Evolutionary conservation across 306 rosid genomes (phyloP), one percentile per base, ranked within the genome.

Genomic region (Sindora glabra): DNA sequence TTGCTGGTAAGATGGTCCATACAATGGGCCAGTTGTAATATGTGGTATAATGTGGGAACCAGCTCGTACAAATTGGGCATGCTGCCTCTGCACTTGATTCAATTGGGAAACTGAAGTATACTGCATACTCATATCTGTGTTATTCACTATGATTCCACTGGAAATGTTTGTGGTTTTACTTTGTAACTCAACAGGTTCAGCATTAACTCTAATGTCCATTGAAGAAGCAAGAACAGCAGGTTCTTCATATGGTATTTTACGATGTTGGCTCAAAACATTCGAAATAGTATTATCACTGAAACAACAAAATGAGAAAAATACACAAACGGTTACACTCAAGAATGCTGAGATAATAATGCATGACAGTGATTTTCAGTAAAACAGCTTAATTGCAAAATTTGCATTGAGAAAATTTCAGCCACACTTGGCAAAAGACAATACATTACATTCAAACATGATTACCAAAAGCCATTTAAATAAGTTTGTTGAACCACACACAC

Each of bases 1-100:
- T 0, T 63, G 71, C 53, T 77, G 74, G 69, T 44, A 63, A 44
- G 82, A 62, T 16, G 76, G 49, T 61, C 69, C 38, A 8, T 68
- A 77, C 44, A 54, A 21, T 26, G 36, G 5, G 13, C 57, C 59
- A 10, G 58, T 54, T 33, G 61, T 56, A 52, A 65, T 66, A 45
- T 63, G 64, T 2, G 76, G 77, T 23, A 65, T 37, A 21, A 58
- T 30, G 13, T 57, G 71, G 7, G 65, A 5, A 36, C 56, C 71
- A 55, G 77, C 36, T 51, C 65, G 85, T 72, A 67, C 68, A 55
- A 61, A 78, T 41, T 75, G 84, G 33, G 59, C 44, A 44, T 45
- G 23, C 44, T 53, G 75, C 27, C 39, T 74, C 65, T 72, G 86
- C 59, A 74, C 18, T 48, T 42, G 69, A 59, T 69, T 67, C 54